Conservation (phyloP, 2,329 filamentous ascomycete genomes). For the Colletotrichum lini region DNA sequence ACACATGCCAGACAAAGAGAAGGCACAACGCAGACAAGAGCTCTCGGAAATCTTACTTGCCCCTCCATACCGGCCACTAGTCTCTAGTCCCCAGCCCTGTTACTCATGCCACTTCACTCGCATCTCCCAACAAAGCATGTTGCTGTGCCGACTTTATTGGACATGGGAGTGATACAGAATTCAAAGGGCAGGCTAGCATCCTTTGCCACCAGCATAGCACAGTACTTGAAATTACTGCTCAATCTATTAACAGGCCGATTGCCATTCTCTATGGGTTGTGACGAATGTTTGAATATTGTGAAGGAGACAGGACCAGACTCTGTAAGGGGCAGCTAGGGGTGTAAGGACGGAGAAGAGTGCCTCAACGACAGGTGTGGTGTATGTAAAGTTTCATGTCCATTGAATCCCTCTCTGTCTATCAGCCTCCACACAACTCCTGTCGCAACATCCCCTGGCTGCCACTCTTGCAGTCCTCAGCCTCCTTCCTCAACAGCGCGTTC, state of each 20-base stretch:
- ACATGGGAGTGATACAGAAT: not conserved
- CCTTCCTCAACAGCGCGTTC: conserved; percentile 30
- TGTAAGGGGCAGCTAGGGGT: not conserved
- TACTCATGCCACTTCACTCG: no score
- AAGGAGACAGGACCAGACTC: not conserved
- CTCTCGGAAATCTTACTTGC: no score
- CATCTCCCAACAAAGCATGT: not conserved
- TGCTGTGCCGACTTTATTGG: not conserved
- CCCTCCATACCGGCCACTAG: no score
- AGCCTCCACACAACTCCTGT: conserved; percentile 39
- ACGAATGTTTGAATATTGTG: not conserved
- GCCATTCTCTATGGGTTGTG: conserved; percentile 1
- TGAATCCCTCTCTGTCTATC: conserved; percentile 41
- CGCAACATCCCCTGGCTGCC: conserved; percentile 20
- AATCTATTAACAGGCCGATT: not conserved
- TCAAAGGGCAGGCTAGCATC: not conserved
- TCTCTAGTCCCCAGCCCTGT: no score
- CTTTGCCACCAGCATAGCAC: not conserved
- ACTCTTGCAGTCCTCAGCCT: conserved; percentile 8
- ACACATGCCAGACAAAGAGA: no score
- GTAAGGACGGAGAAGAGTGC: not conserved
- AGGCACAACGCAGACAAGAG: no score
- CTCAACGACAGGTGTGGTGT: conserved; percentile 21
- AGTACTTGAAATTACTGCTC: not conserved
- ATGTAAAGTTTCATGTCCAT: conserved; percentile 41